Conservation (phyloP, 208 protist genomes). For the Trypanosoma congolense region DNA sequence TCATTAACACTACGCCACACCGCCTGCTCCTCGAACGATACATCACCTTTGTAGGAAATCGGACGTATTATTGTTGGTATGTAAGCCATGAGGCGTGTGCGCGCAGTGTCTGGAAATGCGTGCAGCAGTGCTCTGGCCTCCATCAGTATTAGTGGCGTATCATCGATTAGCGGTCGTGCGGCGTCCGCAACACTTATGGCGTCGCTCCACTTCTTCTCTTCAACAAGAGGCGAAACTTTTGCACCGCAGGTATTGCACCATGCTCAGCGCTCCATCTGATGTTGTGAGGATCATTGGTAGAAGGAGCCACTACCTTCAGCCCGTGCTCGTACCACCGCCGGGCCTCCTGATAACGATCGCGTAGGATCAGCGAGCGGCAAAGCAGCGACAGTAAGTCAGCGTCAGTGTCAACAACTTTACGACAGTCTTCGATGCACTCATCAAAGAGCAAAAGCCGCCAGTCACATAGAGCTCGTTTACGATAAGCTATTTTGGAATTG, state of each 20-base stretch:
- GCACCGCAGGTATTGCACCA: slow-evolving; percentile 23
- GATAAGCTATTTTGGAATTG: slow-evolving; percentile 20
- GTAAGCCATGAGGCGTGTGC: slow-evolving; percentile 56
- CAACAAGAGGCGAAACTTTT: slow-evolving; percentile 36
- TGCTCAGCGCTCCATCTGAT: slow-evolving; percentile 18
- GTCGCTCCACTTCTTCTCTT: slow-evolving; percentile 33
- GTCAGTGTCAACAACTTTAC: slow-evolving; percentile 19
- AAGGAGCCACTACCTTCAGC: slow-evolving; percentile 9
- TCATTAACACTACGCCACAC: slow-evolving; percentile 40
- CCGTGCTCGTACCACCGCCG: slow-evolving; percentile 21
- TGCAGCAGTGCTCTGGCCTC: slow-evolving; percentile 58
- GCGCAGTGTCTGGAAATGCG: slow-evolving; percentile 39
- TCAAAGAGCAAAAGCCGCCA: slow-evolving; percentile 65
- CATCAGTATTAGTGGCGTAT: slow-evolving; percentile 54
- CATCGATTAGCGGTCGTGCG: slow-evolving; percentile 23
- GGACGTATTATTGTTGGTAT: slow-evolving; percentile 54
- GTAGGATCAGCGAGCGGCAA: slow-evolving; percentile 42
- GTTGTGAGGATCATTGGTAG: slow-evolving; percentile 13
- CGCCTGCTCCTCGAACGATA: slow-evolving; percentile 30
- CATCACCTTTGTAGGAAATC: slow-evolving; percentile 7
- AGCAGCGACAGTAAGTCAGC: slow-evolving; percentile 18
- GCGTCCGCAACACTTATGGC: slow-evolving; percentile 16
- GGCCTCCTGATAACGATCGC: slow-evolving; percentile 49
- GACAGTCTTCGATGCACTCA: slow-evolving; percentile 67
- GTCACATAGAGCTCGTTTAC: slow-evolving; percentile 49